Conservation (phyloP, 1,284 basidiomycete species). For the Cryptococcus jaspeensis region DNA sequence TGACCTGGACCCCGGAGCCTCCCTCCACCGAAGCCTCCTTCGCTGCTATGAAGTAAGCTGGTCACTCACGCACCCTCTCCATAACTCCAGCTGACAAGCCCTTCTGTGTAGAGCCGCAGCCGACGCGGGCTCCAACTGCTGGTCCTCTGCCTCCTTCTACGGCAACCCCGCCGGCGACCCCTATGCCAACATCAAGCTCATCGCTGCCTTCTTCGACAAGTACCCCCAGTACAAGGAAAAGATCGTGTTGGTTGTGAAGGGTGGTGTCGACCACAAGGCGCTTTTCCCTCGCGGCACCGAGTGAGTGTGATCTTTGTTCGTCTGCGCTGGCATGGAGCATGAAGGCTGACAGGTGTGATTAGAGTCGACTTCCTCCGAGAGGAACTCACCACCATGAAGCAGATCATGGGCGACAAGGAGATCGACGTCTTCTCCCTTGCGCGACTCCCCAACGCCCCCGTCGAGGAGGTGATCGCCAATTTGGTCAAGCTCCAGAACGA, state of each 20-base stretch:
- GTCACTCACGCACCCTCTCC: not conserved
- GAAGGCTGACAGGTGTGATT: no score
- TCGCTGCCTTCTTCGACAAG: slow-evolving; percentile 46
- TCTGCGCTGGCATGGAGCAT: no score
- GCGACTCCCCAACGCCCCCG: slow-evolving; percentile 12
- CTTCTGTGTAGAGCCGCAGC: slow-evolving; percentile 55
- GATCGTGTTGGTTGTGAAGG: slow-evolving; percentile 57
- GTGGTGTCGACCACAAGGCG: slow-evolving; percentile 43
- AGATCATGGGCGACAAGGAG: slow-evolving; percentile 54
- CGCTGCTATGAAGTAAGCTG: slow-evolving; percentile 61
- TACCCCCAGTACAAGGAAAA: slow-evolving; percentile 60
- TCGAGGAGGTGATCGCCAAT: slow-evolving; percentile 24
- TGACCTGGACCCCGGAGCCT: slow-evolving; percentile 55
- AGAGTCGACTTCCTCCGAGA: slow-evolving; percentile 51
- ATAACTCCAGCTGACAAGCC: not conserved
- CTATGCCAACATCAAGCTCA: slow-evolving; percentile 44
- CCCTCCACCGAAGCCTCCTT: slow-evolving; percentile 61
- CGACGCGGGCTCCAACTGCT: slow-evolving; percentile 57
- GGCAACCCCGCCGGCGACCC: slow-evolving; percentile 30
- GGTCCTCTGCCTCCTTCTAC: slow-evolving; percentile 51
- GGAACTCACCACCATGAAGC: slow-evolving; percentile 52
- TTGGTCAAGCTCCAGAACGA: slow-evolving; percentile 34
- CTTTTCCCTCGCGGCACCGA: slow-evolving; percentile 6
- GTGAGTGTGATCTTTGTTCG: no score
- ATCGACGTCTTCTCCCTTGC: slow-evolving; percentile 54